Evolutionary conservation across 495 filamentous ascomycete genomes (phyloP), one percentile per base, ranked within the genome.

Genomic region (Aspergillus conjunctus): DNA sequence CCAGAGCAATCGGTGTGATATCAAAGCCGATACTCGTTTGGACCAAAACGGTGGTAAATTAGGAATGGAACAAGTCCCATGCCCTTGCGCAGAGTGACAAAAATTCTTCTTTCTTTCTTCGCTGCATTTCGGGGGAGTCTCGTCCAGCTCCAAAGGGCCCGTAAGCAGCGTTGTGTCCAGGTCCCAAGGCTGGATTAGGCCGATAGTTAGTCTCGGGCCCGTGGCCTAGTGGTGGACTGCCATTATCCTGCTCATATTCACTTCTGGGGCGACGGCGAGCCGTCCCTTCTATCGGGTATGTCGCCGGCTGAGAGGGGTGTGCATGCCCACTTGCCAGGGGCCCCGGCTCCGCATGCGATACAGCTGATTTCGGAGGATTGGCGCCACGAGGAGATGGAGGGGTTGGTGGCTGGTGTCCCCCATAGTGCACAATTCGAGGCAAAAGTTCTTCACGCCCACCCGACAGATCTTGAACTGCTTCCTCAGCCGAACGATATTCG

Each of bases 1-100:
- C 44, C 44, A 48, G 44, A 8, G 44, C 44, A 48, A 21, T 48
- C 44, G 44, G 18, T 48, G 10, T 48, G n/a, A 37, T 9, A 46
- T 53, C 5, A 9, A 18, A 26, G 31, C 10, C 34, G 0, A 18
- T 18, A n/a, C 8, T 20, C 8, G 30, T 14, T 26, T 30, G n/a
- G 18, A 30, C n/a, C 20, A 26, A 18, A 44, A 2, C 17, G 1
- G 32, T 15, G 12, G 17, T 20, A 1, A 39, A 49, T 87, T 79
- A 98, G 51, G 92, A 97, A 79, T 98, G 94, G 71, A 98, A 95
- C 54, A 98, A 70, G 77, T 98, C 94, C 94, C 94, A 98, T 22
- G 93, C 93, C 67, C 91, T 80, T 52, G 88, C 85, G 68, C 94
- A 98, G 44, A 98, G 75, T 49, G 82, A 77, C 63, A 98, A 74